Evolutionary conservation across 225 moss, liverwort and hornwort species (phyloP), one percentile per base, ranked within the genome.

Genomic region (Climacium dendroides): DNA sequence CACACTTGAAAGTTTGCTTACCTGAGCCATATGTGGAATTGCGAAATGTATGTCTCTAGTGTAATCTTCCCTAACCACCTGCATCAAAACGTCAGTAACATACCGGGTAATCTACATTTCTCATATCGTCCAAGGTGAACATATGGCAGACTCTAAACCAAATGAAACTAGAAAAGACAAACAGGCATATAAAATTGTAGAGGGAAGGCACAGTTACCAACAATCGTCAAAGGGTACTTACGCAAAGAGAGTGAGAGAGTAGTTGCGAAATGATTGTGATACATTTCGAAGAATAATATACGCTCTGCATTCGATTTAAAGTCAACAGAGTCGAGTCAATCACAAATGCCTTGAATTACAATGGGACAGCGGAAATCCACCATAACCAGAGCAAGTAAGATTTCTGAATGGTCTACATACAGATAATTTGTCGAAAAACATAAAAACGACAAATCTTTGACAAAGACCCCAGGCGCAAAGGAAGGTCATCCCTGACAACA

Each of bases 1-100:
- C 39, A 85, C 57, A 74, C 41, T 85, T 53, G n/a, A 45, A 85
- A 73, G 45, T 61, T 47, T 28, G 69, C 88, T 89, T 91, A 95
- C 97, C 98, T 96, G 74, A 99, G 94, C 99, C 99, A 99, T 73
- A 99, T 96, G 89, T 99, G 99, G 81, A 99, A 99, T 91, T 99
- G 99, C 28, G 99, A 95, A 67, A 99, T 99, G 84, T 99, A 99
- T 18, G 99, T 99, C 88, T 99, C 99, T 20, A 99, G 92, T 41
- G 99, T 99, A 85, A 99, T 95, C 88, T 99, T 99, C 71, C 99
- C 99, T 30, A 99, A 93, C 97, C 97, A 99, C 89, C 97, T 97
- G 93, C 37, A 93, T 57, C 79, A 47, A 67, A 37, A 76, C 35
- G 55, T 85, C 30, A 88, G 75, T 48, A 80, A 34, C 47, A 76